These are phyloP conservation scores for Trametes punicea DNA, from an alignment of 768 basidiomycete species.

Conservation along the genomic window DNA sequence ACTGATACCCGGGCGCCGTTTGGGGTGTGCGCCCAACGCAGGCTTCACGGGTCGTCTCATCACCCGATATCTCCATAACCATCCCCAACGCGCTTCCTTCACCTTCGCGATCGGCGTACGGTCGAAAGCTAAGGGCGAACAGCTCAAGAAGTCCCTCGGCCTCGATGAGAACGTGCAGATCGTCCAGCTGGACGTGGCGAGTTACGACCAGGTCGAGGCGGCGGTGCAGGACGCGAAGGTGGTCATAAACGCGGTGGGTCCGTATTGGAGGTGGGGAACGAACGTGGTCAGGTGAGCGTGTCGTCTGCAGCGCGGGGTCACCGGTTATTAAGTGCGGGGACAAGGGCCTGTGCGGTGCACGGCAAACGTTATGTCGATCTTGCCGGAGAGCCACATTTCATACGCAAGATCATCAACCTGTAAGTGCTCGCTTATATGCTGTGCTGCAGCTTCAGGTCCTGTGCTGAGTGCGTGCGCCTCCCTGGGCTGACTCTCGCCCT, in stretches of 20 bases:
- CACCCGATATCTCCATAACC: slow-evolving; percentile 59
- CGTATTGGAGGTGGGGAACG: slow-evolving; percentile 70
- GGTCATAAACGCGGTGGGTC: slow-evolving; percentile 76
- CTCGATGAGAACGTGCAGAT: slow-evolving; percentile 41
- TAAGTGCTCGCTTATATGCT: slow-evolving; percentile 33
- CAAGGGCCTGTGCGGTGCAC: slow-evolving; percentile 66
- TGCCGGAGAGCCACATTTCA: slow-evolving; percentile 70
- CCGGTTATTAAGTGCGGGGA: not conserved
- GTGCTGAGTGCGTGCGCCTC: not conserved
- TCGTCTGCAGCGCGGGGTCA: not conserved
- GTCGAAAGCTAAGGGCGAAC: slow-evolving; percentile 57
- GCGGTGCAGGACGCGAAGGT: slow-evolving; percentile 58
- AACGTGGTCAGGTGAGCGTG: slow-evolving; percentile 59
- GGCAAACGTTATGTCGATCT: slow-evolving; percentile 87
- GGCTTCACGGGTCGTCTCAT: slow-evolving; percentile 74
- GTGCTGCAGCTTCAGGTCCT: not conserved
- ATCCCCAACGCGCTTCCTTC: slow-evolving; percentile 59
- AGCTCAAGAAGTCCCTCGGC: slow-evolving; percentile 44
- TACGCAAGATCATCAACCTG: slow-evolving; percentile 57
- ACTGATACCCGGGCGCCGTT: not conserved
- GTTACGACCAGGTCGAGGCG: slow-evolving; percentile 48
- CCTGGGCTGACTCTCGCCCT: not conserved
- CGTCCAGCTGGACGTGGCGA: slow-evolving; percentile 59
- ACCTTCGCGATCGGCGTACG: slow-evolving; percentile 69
- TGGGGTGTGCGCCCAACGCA: slow-evolving; percentile 11